Evolutionary conservation across 164 flowering plant species (phyloP), one percentile per base, ranked within the genome.

Genomic region (Magnolia kwangsiensis): DNA sequence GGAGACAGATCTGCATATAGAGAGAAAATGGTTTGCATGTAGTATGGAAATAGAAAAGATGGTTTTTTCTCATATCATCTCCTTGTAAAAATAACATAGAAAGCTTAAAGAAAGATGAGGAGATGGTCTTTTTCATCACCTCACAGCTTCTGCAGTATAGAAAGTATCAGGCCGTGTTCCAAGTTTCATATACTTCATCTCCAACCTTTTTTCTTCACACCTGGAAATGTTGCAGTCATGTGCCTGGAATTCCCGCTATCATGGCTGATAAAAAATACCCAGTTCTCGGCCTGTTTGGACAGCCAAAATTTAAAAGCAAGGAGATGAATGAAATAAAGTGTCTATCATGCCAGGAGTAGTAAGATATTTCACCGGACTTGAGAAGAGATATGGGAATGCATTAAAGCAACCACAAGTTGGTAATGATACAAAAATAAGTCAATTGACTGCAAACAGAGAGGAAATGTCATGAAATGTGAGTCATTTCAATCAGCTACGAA

Each of bases 131-230:
- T 55, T 20, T 67, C 80, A 37, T 76, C 80, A 94, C 99, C 99
- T 96, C 37, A 92, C 92, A 76, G 92, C 88, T 61, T 92, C 98
- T 10, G 89, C 74, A 24, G 96, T 90, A 80, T 87, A 86, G 87
- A 96, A 96, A 74, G 97, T 91, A 77, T 96, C 99, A 3, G 99
- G 96, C 71, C 96, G 88, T 78, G 93, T 91, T 75, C 99, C 99
- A 71, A 96, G 92, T 80, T 96, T 92, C 99, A 96, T 96, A 73
- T 90, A 96, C 95, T 96, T 96, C 99, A 96, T 96, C 77, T 77
- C 86, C 86, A 63, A 49, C 58, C 65, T 79, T 77, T 18, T 55
- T 37, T 55, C 10, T 21, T 51, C 31, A 10, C 21, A 21, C 24
- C 27, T 27, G 63, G 23, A 59, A 19, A 3, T 14, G 45, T 37